A percentile compares a stretch with the other conserved stretches of the same genome.
Conservation (phyloP, 805 yeast genomes). For the Teunomyces tritomae region DNA sequence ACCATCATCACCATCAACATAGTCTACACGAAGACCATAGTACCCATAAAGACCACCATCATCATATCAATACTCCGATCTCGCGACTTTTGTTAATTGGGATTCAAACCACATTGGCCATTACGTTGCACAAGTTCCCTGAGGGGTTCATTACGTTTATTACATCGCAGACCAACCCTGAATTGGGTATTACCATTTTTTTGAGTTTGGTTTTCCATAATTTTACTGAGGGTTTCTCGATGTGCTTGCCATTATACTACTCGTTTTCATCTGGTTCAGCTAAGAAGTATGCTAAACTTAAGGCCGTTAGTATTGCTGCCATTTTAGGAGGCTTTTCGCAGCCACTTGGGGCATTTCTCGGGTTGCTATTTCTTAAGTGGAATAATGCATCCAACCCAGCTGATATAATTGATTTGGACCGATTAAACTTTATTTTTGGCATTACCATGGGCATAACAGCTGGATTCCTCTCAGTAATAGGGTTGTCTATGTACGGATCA, state of each 20-base stretch:
- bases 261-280: constrained; percentile 52
- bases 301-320: constrained; percentile 66
- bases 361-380: constrained; percentile 46
- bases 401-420: constrained; percentile 27
- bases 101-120: constrained; percentile 83
- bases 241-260: constrained; percentile 85
- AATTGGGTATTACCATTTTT: constrained; percentile 76
- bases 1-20: constrained; percentile 5
- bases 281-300: constrained; percentile 41
- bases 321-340: constrained; percentile 81
- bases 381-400: constrained; percentile 28
- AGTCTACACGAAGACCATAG: constrained; percentile 18
- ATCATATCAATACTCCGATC: constrained; percentile 72
- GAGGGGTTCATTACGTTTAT: constrained; percentile 91
- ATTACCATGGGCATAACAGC: constrained; percentile 68
- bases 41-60: constrained; percentile 61
- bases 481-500: constrained; percentile 81
- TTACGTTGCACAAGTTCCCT: constrained; percentile 87
- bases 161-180: constrained; percentile 61
- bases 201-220: constrained; percentile 85
- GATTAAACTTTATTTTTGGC: constrained; percentile 52
- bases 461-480: constrained; percentile 81
- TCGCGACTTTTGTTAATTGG: constrained; percentile 84
- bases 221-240: constrained; percentile 89
- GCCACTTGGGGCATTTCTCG: constrained; percentile 83